Evolutionary conservation across 2,329 filamentous ascomycete genomes (phyloP).

Genomic region (Hirsutella minnesotensis): DNA sequence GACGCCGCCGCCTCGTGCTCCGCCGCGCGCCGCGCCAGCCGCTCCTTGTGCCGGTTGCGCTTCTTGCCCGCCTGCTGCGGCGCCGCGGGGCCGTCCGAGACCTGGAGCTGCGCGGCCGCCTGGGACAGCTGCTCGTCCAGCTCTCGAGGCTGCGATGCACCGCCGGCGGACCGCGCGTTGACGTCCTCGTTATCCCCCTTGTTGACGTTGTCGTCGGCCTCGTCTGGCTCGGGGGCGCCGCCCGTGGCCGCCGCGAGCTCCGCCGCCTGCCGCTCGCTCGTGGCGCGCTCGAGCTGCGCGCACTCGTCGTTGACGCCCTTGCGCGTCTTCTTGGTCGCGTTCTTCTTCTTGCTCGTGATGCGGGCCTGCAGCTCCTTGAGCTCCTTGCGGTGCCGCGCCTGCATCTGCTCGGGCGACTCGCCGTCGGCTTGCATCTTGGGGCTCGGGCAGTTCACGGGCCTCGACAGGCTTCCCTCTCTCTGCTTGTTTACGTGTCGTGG

Average conservation of each 20-base stretch:
- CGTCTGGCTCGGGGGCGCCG: slow-evolving; percentile 7
- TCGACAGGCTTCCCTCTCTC: too few species aligned
- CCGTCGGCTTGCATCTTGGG: too few species aligned
- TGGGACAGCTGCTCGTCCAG: slow-evolving; percentile 1
- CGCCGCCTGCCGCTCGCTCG: slow-evolving; percentile 54
- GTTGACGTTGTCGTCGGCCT: too few species aligned
- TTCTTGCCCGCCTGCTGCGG: slow-evolving; percentile 43
- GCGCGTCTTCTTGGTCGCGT: slow-evolving; percentile 76
- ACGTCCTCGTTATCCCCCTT: too few species aligned
- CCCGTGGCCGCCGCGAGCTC: slow-evolving; percentile 38
- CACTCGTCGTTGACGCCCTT: slow-evolving; percentile 70
- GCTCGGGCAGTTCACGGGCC: too few species aligned
- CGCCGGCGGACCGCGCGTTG: too few species aligned
- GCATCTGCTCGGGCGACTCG: slow-evolving; percentile 53
- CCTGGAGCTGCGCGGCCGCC: not conserved
- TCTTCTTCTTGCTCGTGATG: slow-evolving; percentile 93
- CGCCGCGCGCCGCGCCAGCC: slow-evolving; percentile 77
- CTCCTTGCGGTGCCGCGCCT: slow-evolving; percentile 76
- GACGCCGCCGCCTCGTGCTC: slow-evolving; percentile 61
- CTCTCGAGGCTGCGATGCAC: too few species aligned
- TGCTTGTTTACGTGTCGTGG: too few species aligned
- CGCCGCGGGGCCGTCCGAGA: not conserved
- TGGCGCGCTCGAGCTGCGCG: slow-evolving; percentile 52
- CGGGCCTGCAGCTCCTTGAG: slow-evolving; percentile 73
- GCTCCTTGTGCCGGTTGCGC: slow-evolving; percentile 82